Percentiles rank a stretch among this genome's conserved stretches.
Evolutionary conservation across 495 filamentous ascomycete species (phyloP).

Genomic region (Neurospora pannonica): DNA sequence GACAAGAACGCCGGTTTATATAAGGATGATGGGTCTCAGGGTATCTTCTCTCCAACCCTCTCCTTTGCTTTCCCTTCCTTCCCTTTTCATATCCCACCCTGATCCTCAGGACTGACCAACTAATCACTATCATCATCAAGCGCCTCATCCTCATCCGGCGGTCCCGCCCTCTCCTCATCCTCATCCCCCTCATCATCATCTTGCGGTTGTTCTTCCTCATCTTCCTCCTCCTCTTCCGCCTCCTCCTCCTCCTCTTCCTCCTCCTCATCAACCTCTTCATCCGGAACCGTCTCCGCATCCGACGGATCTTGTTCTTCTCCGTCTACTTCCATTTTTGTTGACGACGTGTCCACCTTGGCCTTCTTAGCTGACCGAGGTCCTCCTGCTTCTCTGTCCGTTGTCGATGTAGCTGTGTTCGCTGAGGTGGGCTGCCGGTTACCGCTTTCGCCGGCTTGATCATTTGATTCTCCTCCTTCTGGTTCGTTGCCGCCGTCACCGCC

Average conservation of each 20-base stretch:
- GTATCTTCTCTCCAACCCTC: not conserved
- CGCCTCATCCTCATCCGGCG: constrained; percentile 52
- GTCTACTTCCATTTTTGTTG: constrained; percentile 33
- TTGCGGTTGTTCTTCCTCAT: constrained; percentile 38
- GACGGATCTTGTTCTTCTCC: constrained; percentile 15
- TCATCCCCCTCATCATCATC: constrained; percentile 33
- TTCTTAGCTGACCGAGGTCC: constrained; percentile 28
- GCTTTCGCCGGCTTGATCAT: not conserved
- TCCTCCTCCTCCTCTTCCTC: constrained; percentile 48
- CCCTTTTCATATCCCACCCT: too few relatives aligned
- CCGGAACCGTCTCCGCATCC: constrained; percentile 43
- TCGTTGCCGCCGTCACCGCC: constrained; percentile 4
- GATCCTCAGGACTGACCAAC: constrained; percentile 1
- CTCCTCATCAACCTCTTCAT: constrained; percentile 44
- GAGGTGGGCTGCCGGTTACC: too few relatives aligned
- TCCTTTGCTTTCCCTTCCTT: constrained; percentile 1
- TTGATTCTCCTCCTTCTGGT: not conserved
- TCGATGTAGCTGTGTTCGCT: too few relatives aligned
- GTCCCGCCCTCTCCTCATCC: constrained; percentile 31
- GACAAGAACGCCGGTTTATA: not conserved
- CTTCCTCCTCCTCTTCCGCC: constrained; percentile 34
- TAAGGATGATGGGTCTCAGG: not conserved
- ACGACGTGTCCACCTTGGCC: constrained; percentile 28
- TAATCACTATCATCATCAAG: constrained; percentile 54
- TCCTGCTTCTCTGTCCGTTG: constrained; percentile 1